phyloP scores from a whole-genome alignment of 176 grass and related monocot species.

The Musa acuminata region DNA sequence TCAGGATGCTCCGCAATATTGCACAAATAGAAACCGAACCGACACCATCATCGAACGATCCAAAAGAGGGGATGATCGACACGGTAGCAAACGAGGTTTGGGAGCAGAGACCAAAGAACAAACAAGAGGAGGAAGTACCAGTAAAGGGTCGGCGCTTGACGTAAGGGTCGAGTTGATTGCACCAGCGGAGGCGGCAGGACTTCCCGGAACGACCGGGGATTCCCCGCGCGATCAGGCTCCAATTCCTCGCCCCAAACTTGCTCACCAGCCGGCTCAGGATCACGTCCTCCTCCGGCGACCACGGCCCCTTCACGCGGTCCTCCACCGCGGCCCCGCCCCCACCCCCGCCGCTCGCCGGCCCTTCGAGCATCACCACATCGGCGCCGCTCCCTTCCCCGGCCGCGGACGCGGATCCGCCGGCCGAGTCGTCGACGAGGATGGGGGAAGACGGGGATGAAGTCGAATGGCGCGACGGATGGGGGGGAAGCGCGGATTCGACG shows the following conservation, averaged over 20 bases:
- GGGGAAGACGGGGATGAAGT: not conserved
- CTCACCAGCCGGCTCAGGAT: slow-evolving; percentile 53
- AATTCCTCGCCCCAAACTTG: slow-evolving; percentile 72
- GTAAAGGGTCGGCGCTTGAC: slow-evolving; percentile 94
- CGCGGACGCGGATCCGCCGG: slow-evolving; percentile 32
- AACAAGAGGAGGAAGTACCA: slow-evolving; percentile 32
- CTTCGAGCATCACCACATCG: slow-evolving; percentile 2
- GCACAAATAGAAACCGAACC: no score
- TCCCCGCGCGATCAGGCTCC: slow-evolving; percentile 73
- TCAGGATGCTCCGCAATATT: not conserved
- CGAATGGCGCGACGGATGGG: no score
- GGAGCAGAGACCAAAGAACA: not conserved
- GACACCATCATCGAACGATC: no score
- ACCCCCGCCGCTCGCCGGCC: not conserved
- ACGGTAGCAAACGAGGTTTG: no score
- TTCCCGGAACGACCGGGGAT: slow-evolving; percentile 84
- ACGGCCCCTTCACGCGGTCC: slow-evolving; percentile 80
- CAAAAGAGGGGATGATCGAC: no score
- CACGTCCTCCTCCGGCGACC: slow-evolving; percentile 80
- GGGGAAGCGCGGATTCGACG: no score
- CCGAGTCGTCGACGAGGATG: not conserved
- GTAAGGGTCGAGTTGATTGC: slow-evolving; percentile 94
- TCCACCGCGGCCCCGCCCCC: not conserved
- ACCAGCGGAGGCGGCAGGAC: slow-evolving; percentile 94
- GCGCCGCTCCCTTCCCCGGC: slow-evolving; percentile 19